phyloP scores from a whole-genome alignment of 164 flowering plant species.

The Liriodendron chinense region DNA sequence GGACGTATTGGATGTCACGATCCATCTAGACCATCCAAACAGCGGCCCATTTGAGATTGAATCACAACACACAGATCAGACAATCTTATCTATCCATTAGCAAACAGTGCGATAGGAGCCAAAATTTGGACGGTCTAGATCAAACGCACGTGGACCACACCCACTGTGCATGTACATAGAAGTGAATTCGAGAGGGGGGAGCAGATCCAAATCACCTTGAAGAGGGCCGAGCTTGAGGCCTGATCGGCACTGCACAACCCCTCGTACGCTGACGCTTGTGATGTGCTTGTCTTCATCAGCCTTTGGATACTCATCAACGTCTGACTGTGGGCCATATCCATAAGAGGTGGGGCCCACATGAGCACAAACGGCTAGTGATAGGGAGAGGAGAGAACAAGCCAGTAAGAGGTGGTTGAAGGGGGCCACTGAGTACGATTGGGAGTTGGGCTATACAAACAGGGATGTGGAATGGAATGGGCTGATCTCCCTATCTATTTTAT shows the following conservation, averaged over 20 bases:
- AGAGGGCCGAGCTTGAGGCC: neutral
- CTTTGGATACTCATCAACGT: neutral
- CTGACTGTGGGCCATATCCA: neutral
- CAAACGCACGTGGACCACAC: neutral
- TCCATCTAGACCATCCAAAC: no score
- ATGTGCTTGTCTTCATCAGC: neutral
- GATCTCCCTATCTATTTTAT: no score
- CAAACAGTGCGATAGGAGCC: neutral
- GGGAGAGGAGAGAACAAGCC: neutral
- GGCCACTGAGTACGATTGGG: neutral
- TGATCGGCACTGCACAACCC: neutral
- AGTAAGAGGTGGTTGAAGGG: neutral
- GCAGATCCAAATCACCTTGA: neutral
- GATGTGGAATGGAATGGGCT: no score
- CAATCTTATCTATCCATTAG: neutral
- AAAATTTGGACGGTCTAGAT: neutral
- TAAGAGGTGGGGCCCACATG: neutral
- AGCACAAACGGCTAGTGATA: neutral
- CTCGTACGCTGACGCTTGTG: neutral
- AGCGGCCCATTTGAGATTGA: no score
- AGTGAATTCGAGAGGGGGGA: neutral
- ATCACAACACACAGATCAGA: neutral
- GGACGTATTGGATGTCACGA: no score
- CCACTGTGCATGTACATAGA: no score
- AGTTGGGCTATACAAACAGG: no score